phyloP scores from a whole-genome alignment of 345 rosid species.

The Eucalyptus urophylla region DNA sequence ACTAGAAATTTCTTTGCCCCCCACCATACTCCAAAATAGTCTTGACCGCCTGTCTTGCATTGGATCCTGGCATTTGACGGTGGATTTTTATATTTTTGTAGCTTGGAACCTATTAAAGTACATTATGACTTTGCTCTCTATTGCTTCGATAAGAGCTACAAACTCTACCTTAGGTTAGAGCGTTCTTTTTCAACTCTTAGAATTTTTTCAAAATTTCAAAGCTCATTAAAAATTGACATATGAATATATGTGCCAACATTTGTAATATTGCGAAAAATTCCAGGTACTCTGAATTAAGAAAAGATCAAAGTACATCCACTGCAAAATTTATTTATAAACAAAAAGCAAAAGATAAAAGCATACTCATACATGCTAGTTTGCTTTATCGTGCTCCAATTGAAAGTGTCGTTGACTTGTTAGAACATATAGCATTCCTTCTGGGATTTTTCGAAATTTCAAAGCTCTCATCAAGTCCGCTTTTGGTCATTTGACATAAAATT shows the following conservation, averaged over 20 bases:
- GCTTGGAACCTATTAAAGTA: not conserved
- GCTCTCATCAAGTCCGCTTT: not conserved
- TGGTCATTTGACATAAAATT: not conserved
- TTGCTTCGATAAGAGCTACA: not conserved
- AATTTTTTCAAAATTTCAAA: not conserved
- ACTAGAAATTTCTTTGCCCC: not conserved
- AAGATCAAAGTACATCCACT: not conserved
- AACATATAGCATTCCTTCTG: not conserved
- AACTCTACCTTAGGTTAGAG: not conserved
- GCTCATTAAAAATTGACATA: not conserved
- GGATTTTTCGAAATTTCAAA: not conserved
- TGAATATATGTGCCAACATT: not conserved
- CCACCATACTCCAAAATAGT: not conserved
- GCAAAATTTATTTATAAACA: not conserved
- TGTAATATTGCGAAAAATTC: not conserved
- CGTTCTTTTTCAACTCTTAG: not conserved
- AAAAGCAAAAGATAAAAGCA: not conserved
- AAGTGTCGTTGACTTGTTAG: not conserved
- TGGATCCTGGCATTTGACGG: not conserved
- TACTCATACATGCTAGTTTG: not conserved
- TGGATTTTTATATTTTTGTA: not conserved
- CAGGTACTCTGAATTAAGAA: not conserved
- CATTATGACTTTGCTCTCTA: not conserved
- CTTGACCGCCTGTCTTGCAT: not conserved
- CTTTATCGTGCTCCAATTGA: not conserved